Evolutionary conservation across 2,329 filamentous ascomycete genomes (phyloP).

Genomic region (Grosmannia serpens): DNA sequence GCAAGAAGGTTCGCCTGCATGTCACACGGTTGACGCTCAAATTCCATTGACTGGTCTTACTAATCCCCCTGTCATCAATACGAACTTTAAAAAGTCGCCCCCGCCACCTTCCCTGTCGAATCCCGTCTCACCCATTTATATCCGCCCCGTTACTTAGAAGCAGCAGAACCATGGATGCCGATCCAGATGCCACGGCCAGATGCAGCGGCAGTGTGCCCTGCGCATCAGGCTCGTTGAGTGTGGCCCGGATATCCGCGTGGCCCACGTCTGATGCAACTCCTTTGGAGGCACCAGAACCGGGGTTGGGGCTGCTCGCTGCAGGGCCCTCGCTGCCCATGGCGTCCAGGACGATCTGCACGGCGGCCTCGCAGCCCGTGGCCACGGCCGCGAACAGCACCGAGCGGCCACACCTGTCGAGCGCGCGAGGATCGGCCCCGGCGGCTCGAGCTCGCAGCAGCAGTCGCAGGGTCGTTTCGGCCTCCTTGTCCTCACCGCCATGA

Average conservation of each 20-base stretch:
- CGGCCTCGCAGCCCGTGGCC: background rate
- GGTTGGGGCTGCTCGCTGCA: background rate
- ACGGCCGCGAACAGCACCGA: background rate
- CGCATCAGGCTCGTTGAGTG: background rate
- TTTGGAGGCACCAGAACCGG: background rate
- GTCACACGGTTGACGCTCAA: background rate
- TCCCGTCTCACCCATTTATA: background rate
- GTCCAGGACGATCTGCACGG: background rate
- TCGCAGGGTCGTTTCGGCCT: background rate
- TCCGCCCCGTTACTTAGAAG: background rate
- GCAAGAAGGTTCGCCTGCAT: background rate
- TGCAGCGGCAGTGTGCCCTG: background rate
- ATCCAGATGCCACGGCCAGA: background rate
- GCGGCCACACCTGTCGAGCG: background rate
- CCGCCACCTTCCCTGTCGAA: background rate
- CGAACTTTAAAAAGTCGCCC: background rate
- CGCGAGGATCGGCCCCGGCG: background rate
- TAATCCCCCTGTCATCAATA: background rate
- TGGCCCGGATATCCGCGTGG: background rate
- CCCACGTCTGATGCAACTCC: background rate
- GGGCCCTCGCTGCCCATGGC: background rate
- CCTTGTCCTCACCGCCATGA: background rate
- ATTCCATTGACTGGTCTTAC: background rate
- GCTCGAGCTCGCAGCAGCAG: background rate
- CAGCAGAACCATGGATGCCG: background rate